A percentile compares a stretch with the other conserved stretches of the same genome.
Evolutionary conservation across 495 filamentous ascomycete genomes (phyloP).

Genomic region (Hypoxylon trugodes): DNA sequence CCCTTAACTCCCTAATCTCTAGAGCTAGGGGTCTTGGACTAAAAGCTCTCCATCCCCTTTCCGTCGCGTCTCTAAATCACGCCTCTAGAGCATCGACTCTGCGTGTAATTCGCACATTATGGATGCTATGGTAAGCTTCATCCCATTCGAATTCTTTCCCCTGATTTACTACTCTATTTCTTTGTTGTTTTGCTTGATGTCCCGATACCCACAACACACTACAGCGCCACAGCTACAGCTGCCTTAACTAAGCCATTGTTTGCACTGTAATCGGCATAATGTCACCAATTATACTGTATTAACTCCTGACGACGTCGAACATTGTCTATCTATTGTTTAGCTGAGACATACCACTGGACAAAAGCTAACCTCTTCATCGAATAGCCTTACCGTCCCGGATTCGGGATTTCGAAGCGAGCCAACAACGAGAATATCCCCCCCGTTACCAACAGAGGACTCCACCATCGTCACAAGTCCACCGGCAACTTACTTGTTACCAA

Average conservation of each 20-base stretch:
- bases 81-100: conserved; percentile 6
- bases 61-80: conserved; percentile 15
- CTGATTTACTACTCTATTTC: not conserved
- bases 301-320: not conserved
- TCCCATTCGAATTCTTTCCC: not conserved
- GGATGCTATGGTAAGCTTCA: conserved; percentile 49
- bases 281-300: not conserved
- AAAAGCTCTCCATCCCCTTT: conserved; percentile 15
- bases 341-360: not conserved
- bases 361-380: conserved; percentile 26
- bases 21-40: conserved; percentile 8
- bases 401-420: conserved; percentile 61
- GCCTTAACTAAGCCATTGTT: not conserved
- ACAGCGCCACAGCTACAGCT: not conserved
- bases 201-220: not conserved
- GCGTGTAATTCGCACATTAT: conserved; percentile 32
- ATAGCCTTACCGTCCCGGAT: conserved; percentile 77
- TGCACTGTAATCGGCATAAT: not conserved
- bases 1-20: not conserved
- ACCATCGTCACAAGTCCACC: conserved; percentile 84
- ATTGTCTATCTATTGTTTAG: not conserved
- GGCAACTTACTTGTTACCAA: conserved; percentile 64
- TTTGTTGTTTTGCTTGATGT: not conserved
- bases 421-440: conserved; percentile 78
- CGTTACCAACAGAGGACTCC: conserved; percentile 66